These are phyloP conservation scores for Aspergillus novofumigatus DNA, from an alignment of 2,329 filamentous ascomycete genomes.

Conservation along the genomic window DNA sequence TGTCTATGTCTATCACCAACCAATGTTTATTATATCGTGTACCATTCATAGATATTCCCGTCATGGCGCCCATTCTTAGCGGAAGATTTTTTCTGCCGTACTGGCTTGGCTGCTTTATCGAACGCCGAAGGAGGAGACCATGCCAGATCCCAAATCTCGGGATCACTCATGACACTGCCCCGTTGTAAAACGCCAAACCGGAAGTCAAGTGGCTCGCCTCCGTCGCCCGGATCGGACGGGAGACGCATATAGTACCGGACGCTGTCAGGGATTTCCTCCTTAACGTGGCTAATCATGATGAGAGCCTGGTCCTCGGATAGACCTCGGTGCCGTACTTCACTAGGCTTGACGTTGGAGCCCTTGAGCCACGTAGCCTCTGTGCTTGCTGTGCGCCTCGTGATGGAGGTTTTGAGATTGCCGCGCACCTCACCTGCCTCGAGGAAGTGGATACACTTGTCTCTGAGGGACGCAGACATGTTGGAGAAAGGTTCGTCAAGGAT, in stretches of 20 bases:
- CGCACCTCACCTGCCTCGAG: constrained; percentile 61
- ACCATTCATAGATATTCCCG: constrained; percentile 15
- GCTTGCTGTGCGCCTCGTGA: constrained; percentile 6
- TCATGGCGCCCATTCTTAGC: constrained; percentile 6
- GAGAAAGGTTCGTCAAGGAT: constrained; percentile 86
- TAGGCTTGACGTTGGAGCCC: constrained; percentile 4
- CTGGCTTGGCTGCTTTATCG: constrained; percentile 2
- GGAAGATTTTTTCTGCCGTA: not conserved
- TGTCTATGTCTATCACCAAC: not conserved
- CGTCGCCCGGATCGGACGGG: constrained; percentile 44
- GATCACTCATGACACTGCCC: constrained; percentile 17
- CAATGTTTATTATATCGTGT: constrained; percentile 9
- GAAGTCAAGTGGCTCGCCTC: constrained; percentile 25
- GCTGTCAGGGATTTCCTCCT: constrained; percentile 81
- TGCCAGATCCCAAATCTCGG: constrained; percentile 24
- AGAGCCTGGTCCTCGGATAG: constrained; percentile 70
- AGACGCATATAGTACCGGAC: constrained; percentile 82
- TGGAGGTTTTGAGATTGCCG: constrained; percentile 33
- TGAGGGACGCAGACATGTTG: constrained; percentile 73
- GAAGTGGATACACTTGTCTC: constrained; percentile 85
- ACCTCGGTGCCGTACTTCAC: constrained; percentile 42
- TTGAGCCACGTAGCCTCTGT: constrained; percentile 9
- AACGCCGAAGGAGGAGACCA: constrained; percentile 23
- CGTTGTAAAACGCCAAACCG: constrained; percentile 24
- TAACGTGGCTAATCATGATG: constrained; percentile 86